Conservation (phyloP, 2,329 filamentous ascomycete species). For the Trichophyton equinum region DNA sequence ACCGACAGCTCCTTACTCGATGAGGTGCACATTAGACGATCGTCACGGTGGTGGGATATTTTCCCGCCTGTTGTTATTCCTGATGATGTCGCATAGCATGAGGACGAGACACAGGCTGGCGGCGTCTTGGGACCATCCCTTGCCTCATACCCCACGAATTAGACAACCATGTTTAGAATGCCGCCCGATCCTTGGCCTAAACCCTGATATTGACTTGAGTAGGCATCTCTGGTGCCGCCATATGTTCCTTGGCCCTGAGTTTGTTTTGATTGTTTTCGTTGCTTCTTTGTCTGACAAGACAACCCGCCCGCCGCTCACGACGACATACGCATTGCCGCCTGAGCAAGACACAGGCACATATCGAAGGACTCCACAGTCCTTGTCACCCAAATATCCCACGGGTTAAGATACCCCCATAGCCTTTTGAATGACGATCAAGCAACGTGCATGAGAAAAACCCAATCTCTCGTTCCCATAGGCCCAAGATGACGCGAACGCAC, state of each 20-base stretch:
- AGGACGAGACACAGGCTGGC: neutral
- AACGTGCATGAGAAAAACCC: neutral
- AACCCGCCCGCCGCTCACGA: neutral
- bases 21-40: neutral
- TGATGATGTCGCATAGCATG: neutral
- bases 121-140: neutral
- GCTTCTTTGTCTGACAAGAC: neutral
- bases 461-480: neutral
- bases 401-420: neutral
- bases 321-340: neutral
- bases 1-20: neutral
- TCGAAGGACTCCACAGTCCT: neutral
- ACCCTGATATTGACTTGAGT: neutral
- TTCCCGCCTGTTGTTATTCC: neutral
- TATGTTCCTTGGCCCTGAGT: conserved; percentile 1
- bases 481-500: neutral
- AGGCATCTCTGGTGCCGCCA: neutral
- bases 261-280: neutral
- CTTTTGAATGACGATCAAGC: neutral
- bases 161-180: neutral
- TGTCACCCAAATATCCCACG: neutral
- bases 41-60: neutral
- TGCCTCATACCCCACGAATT: neutral
- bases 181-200: neutral
- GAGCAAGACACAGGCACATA: neutral